Evolutionary conservation across 352 stramenopile genomes (phyloP).

Genomic region (Pythium periplocum): DNA sequence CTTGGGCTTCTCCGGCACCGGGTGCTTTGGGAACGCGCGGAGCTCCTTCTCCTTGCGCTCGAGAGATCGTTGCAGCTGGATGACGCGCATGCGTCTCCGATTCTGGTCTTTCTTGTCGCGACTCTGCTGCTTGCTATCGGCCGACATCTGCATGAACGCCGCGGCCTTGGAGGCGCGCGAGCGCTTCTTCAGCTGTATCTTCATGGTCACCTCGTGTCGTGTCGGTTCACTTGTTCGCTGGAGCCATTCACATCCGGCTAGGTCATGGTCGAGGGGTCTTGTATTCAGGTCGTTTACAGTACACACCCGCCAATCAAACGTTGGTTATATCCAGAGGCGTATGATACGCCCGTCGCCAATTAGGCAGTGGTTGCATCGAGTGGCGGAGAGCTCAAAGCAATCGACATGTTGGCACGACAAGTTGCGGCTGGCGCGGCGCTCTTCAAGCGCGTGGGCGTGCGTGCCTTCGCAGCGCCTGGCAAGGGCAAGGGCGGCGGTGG

Average conservation of each 20-base stretch:
- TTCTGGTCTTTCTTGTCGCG: conserved; percentile 64
- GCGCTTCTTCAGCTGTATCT: conserved; percentile 52
- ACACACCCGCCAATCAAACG: too few relatives aligned
- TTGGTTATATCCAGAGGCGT: neutral
- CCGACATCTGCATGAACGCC: conserved; percentile 55
- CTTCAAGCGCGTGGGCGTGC: conserved; percentile 30
- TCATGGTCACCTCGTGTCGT: conserved; percentile 29
- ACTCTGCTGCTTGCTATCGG: conserved; percentile 51
- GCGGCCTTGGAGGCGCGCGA: conserved; percentile 45
- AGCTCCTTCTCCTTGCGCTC: conserved; percentile 67
- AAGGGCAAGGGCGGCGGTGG: conserved; percentile 61
- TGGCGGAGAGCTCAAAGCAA: conserved; percentile 18
- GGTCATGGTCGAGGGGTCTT: too few relatives aligned
- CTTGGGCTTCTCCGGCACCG: conserved; percentile 27
- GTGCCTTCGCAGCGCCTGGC: conserved; percentile 48
- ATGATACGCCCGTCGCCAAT: neutral
- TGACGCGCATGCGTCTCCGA: conserved; percentile 69
- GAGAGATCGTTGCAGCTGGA: conserved; percentile 72
- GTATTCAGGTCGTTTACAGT: too few relatives aligned
- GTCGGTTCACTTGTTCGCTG: conserved; percentile 2
- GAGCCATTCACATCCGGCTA: conserved; percentile 13
- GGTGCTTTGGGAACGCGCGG: conserved; percentile 45
- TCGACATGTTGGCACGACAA: conserved; percentile 38
- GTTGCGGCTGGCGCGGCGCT: conserved; percentile 22
- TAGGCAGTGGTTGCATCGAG: conserved; percentile 8